phyloP scores from a whole-genome alignment of 345 rosid species.

The Noccaea caerulescens region DNA sequence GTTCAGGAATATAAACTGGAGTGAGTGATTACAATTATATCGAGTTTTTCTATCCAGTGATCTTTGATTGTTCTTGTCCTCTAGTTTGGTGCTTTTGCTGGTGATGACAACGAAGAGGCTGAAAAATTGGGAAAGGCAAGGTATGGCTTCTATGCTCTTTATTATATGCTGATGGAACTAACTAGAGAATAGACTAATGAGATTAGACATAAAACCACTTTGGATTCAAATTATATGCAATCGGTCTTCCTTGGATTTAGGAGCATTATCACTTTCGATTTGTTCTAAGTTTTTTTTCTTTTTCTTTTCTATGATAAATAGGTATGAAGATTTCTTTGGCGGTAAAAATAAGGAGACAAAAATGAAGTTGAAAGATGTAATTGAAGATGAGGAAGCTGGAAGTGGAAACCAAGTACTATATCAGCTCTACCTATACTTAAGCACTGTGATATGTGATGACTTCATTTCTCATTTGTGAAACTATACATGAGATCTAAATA shows the following conservation, averaged over 20 bases:
- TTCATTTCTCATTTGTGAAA: constrained; percentile 18
- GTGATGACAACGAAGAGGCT: constrained; percentile 49
- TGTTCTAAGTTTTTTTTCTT: background rate
- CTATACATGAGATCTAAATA: constrained; percentile 11
- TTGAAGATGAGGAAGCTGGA: constrained; percentile 56
- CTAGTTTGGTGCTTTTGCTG: constrained; percentile 62
- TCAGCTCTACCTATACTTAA: constrained; percentile 6
- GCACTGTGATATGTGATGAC: constrained; percentile 8
- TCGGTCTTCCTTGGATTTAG: background rate
- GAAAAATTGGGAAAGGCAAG: constrained; percentile 51
- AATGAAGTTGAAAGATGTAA: constrained; percentile 45
- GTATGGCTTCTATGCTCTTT: constrained; percentile 41
- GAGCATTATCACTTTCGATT: background rate
- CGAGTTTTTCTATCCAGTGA: background rate
- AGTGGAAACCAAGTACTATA: constrained; percentile 47
- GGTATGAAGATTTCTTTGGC: constrained; percentile 88
- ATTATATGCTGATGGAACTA: constrained; percentile 8
- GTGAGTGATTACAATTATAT: background rate
- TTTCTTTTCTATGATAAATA: constrained; percentile 32
- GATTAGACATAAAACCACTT: background rate
- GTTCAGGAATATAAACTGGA: background rate
- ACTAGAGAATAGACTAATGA: background rate
- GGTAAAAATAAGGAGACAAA: constrained; percentile 49
- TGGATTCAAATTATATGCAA: background rate
- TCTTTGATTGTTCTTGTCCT: constrained; percentile 23